A percentile compares a stretch with the other conserved stretches of the same genome.
phyloP scores from a whole-genome alignment of 148 eudicot species.

The Talinum fruticosum region DNA sequence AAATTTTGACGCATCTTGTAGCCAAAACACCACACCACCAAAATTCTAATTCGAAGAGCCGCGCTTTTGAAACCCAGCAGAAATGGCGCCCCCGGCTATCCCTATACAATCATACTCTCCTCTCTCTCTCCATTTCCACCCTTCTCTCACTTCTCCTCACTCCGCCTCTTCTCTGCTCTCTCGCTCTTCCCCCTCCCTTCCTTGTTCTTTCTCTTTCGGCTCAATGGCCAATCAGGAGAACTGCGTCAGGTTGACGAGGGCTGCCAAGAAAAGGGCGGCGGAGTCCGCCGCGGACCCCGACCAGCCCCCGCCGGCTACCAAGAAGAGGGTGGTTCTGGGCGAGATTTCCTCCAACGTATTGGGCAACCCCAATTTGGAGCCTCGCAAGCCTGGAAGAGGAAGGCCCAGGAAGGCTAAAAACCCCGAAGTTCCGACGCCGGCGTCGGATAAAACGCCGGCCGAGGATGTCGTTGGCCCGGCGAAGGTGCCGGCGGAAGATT shows the following conservation, averaged over 20 bases:
- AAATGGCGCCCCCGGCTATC: constrained; percentile 14
- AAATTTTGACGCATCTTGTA: not conserved
- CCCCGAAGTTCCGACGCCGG: not conserved
- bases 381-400: constrained; percentile 12
- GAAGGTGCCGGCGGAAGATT: constrained; percentile 13
- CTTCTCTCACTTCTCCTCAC: not conserved
- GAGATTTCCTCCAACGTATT: constrained; percentile 43
- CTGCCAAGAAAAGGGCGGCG: constrained; percentile 59
- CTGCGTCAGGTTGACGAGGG: constrained; percentile 48
- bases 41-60: not conserved
- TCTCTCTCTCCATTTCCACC: not conserved
- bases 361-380: constrained; percentile 19
- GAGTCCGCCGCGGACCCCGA: constrained; percentile 17
- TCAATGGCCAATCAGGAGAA: constrained; percentile 72
- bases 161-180: not conserved
- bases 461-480: constrained; percentile 19
- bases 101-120: not conserved
- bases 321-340: constrained; percentile 70
- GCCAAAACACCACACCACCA: not conserved
- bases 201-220: not conserved
- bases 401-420: constrained; percentile 31
- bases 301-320: constrained; percentile 17
- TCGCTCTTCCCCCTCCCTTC: not conserved
- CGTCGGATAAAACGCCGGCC: constrained; percentile 22
- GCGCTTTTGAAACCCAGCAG: constrained; percentile 2